Percentiles rank a stretch among this genome's conserved stretches.
Conservation (phyloP, 164 flowering plant genomes). For the Saururus chinensis region DNA sequence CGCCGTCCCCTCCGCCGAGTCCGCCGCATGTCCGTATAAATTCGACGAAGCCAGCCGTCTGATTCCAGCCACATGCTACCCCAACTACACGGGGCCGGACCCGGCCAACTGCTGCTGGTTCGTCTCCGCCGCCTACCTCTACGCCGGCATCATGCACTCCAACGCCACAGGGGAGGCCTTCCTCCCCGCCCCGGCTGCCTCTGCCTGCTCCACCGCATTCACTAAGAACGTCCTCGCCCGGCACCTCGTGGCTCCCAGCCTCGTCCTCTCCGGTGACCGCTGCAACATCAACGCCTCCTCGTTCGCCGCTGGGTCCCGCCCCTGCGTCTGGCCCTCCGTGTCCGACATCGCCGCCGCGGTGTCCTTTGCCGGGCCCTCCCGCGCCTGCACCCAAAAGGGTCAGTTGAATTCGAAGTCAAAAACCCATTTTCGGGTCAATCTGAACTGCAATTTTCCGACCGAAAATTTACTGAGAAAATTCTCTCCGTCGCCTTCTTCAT, state of each 20-base stretch:
- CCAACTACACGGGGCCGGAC: conserved; percentile 8
- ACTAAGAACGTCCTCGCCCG: conserved; percentile 3
- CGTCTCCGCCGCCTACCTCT: conserved; percentile 10
- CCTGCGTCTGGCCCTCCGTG: conserved; percentile 13
- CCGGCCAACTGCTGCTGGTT: conserved; percentile 11
- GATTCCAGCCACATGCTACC: conserved; percentile 12
- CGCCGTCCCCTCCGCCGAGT: neutral
- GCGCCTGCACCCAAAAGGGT: neutral
- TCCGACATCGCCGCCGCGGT: conserved; percentile 8
- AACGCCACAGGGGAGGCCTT: conserved; percentile 11
- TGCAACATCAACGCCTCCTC: conserved; percentile 11
- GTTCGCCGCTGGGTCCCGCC: conserved; percentile 11
- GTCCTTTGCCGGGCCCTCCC: conserved; percentile 1
- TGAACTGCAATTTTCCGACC: too few species aligned
- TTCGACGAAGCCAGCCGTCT: conserved; percentile 2
- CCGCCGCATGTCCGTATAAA: conserved; percentile 11
- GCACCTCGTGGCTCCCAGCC: conserved; percentile 8
- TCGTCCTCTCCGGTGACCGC: conserved; percentile 6
- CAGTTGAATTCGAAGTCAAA: too few species aligned
- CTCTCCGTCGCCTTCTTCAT: too few species aligned
- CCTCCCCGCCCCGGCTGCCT: conserved; percentile 6
- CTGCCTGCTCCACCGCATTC: conserved; percentile 8
- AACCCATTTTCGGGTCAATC: too few species aligned
- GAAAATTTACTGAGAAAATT: too few species aligned
- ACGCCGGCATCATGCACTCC: conserved; percentile 7